These are phyloP conservation scores for Phyllosticta citribraziliensis DNA, from an alignment of 2,329 filamentous ascomycete species.

Conservation along the genomic window DNA sequence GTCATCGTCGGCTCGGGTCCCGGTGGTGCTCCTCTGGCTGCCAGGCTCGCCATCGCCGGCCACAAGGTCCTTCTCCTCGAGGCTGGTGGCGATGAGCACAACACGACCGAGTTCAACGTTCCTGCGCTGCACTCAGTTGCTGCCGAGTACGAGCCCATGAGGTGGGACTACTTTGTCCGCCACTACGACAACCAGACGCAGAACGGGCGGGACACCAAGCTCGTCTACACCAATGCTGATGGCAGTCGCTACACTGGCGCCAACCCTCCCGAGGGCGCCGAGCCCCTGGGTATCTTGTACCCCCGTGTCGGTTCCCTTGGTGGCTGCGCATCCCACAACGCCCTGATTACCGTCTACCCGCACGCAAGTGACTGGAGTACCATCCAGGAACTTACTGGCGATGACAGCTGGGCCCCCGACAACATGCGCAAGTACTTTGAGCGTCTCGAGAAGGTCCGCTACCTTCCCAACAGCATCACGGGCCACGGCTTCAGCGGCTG, in stretches of 20 bases:
- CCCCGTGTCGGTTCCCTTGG: conserved; percentile 48
- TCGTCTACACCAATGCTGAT: conserved; percentile 44
- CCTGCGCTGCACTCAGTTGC: conserved; percentile 45
- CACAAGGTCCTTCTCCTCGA: conserved; percentile 53
- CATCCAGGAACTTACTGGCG: conserved; percentile 49
- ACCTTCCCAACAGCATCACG: conserved; percentile 31
- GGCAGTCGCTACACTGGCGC: conserved; percentile 45
- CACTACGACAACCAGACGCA: conserved; percentile 48
- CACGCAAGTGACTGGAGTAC: conserved; percentile 50
- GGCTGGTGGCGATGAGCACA: conserved; percentile 48
- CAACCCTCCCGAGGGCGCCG: conserved; percentile 43
- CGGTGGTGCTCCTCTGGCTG: conserved; percentile 49
- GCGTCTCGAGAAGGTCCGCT: conserved; percentile 45
- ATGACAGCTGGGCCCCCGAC: conserved; percentile 46
- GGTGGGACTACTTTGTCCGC: conserved; percentile 56
- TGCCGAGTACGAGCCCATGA: conserved; percentile 46
- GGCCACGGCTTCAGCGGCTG: conserved; percentile 52
- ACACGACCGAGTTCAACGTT: conserved; percentile 37
- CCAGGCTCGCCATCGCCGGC: conserved; percentile 50
- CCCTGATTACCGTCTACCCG: conserved; percentile 49
- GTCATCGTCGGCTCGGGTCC: conserved; percentile 53
- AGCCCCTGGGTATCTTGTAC: conserved; percentile 46
- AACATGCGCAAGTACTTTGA: conserved; percentile 51
- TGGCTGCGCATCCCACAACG: conserved; percentile 53
- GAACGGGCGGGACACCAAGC: conserved; percentile 49